Evolutionary conservation across 1,139 yeast genomes (phyloP).

Genomic region (Pichia sp.): DNA sequence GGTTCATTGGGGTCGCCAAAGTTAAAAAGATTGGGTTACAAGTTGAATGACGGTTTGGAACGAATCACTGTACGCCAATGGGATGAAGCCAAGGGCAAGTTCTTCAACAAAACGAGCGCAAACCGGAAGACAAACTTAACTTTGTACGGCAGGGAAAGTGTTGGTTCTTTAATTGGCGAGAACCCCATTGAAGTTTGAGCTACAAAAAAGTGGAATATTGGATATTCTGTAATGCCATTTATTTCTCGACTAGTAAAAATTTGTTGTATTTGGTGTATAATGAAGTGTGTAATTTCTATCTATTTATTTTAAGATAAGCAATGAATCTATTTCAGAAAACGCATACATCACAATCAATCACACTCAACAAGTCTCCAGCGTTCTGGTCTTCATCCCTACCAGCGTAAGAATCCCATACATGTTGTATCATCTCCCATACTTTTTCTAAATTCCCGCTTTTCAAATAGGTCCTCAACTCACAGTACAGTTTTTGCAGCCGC

Average conservation of each 20-base stretch:
- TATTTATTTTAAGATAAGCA: background rate
- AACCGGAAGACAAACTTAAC: conserved; percentile 14
- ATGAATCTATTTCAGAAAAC: background rate
- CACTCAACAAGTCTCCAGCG: background rate
- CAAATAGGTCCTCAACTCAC: conserved; percentile 13
- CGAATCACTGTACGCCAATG: conserved; percentile 28
- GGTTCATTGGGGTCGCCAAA: conserved; percentile 39
- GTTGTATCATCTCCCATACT: conserved; percentile 22
- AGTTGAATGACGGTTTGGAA: conserved; percentile 35
- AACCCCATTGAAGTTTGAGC: background rate
- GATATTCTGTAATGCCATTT: background rate
- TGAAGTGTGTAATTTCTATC: background rate
- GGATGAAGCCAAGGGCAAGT: conserved; percentile 26
- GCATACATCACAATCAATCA: conserved; percentile 1
- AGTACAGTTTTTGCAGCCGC: conserved; percentile 17
- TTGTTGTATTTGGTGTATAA: too few relatives aligned
- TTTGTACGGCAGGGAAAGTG: conserved; percentile 21
- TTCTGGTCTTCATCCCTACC: background rate
- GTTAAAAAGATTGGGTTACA: conserved; percentile 34
- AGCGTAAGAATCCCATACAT: conserved; percentile 17
- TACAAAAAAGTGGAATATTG: background rate
- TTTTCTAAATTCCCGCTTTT: conserved; percentile 15
- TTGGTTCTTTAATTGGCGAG: conserved; percentile 16
- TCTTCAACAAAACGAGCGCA: conserved; percentile 19
- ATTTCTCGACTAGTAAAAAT: too few relatives aligned